These are phyloP conservation scores for Pyrus bretschneideri DNA, from an alignment of 306 rosid genomes.

Conservation along the genomic window DNA sequence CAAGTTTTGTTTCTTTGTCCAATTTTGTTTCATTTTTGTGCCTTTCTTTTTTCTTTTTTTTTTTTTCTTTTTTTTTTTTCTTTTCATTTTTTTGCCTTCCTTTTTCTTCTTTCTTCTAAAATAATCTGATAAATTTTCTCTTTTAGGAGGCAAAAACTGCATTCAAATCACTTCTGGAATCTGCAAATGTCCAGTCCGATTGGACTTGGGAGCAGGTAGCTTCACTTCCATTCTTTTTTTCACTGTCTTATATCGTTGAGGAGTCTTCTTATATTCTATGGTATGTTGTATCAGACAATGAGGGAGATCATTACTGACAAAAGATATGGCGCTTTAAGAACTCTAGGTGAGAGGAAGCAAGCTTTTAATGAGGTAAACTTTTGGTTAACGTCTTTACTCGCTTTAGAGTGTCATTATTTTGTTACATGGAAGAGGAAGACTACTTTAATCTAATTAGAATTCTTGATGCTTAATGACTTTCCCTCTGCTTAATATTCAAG, in stretches of 20 bases:
- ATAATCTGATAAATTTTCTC: background rate
- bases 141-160: constrained; percentile 91
- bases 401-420: background rate
- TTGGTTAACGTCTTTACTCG: constrained; percentile 9
- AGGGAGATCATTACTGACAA: constrained; percentile 90
- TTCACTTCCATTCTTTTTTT: constrained; percentile 13
- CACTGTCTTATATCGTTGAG: constrained; percentile 1
- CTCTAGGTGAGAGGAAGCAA: constrained; percentile 97
- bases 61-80: background rate
- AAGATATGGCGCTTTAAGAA: constrained; percentile 86
- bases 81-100: background rate
- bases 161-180: constrained; percentile 85
- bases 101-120: background rate
- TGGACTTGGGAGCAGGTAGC: constrained; percentile 99
- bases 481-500: background rate
- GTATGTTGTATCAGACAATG: constrained; percentile 61
- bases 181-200: constrained; percentile 89
- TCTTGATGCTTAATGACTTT: background rate
- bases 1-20: constrained; percentile 12
- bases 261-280: constrained; percentile 20
- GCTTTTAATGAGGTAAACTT: constrained; percentile 91
- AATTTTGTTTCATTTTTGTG: background rate
- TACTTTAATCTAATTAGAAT: background rate
- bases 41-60: background rate
- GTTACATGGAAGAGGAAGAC: background rate